Percentiles rank a stretch among this genome's conserved stretches.
Conservation (phyloP, 2,329 filamentous ascomycete species). For the Dendryphion nanum region DNA sequence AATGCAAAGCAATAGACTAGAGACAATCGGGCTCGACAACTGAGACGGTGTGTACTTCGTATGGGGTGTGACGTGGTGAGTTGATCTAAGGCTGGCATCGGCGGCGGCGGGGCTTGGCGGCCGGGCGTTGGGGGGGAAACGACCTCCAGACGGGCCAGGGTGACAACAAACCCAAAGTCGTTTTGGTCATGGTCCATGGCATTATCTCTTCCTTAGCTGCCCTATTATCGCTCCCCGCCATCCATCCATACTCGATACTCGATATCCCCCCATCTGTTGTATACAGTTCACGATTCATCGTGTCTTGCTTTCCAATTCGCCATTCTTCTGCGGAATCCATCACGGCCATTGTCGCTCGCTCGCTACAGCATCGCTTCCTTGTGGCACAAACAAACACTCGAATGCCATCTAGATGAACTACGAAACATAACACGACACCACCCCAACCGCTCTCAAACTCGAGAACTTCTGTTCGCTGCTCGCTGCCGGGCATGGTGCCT, state of each 20-base stretch:
- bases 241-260: neutral
- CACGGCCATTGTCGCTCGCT: neutral
- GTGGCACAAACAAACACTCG: no score
- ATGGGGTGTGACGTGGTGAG: no score
- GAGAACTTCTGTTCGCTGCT: no score
- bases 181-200: neutral
- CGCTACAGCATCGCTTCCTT: no score
- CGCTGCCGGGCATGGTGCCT: no score
- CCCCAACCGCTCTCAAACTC: no score
- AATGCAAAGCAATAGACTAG: no score
- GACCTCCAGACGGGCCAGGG: neutral
- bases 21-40: no score
- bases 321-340: neutral
- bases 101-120: neutral
- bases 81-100: no score
- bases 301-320: neutral
- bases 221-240: constrained; percentile 1
- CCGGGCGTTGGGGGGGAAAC: neutral
- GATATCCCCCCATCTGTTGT: neutral
- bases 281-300: neutral
- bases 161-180: neutral
- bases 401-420: constrained; percentile 22
- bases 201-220: neutral
- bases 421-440: constrained; percentile 9
- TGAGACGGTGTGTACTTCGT: no score